Evolutionary conservation across 306 rosid genomes (phyloP).

Genomic region (Hippophae gyantsensis): DNA sequence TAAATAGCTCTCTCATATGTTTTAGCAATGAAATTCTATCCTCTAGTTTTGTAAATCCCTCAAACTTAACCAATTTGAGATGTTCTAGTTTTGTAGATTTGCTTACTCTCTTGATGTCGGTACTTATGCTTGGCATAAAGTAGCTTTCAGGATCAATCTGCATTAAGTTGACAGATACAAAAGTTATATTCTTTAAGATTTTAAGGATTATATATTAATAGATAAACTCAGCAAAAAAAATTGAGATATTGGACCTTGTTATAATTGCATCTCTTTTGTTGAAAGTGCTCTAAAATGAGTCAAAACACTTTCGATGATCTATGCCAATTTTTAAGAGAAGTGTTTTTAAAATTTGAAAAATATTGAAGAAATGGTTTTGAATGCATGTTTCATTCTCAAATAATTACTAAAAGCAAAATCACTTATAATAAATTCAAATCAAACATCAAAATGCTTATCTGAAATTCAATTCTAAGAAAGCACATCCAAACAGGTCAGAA

Average conservation of each 20-base stretch:
- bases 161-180: not conserved
- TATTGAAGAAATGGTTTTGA: too few relatives aligned
- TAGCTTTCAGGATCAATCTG: slow-evolving; percentile 47
- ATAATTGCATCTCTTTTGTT: too few relatives aligned
- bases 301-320: too few relatives aligned
- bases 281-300: too few relatives aligned
- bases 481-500: not conserved
- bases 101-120: slow-evolving; percentile 18
- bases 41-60: slow-evolving; percentile 30
- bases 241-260: not conserved
- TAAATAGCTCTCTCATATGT: slow-evolving; percentile 22
- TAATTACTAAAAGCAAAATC: too few relatives aligned
- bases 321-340: too few relatives aligned
- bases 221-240: not conserved
- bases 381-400: too few relatives aligned
- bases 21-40: slow-evolving; percentile 30
- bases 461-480: not conserved
- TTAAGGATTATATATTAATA: not conserved
- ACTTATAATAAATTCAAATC: too few relatives aligned
- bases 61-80: slow-evolving; percentile 33
- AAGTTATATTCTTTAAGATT: not conserved
- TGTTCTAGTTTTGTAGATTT: slow-evolving; percentile 23
- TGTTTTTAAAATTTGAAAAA: too few relatives aligned
- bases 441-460: too few relatives aligned
- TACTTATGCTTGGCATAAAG: slow-evolving; percentile 9